Evolutionary conservation across 2,329 filamentous ascomycete genomes (phyloP).

Genomic region (Fusarium domesticum): DNA sequence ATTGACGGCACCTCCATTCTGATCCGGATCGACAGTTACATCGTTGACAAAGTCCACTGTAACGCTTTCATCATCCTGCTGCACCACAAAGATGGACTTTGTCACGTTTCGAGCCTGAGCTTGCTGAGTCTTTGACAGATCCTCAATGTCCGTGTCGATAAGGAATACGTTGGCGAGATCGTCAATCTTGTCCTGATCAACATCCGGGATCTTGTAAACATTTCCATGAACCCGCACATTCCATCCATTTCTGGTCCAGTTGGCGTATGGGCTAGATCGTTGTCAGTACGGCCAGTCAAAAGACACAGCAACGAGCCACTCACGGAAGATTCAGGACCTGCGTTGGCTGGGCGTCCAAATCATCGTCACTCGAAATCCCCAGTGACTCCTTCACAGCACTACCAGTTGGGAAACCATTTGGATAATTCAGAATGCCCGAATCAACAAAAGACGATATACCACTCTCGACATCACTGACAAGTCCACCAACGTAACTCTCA

Average conservation of each 20-base stretch:
- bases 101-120: conserved; percentile 72
- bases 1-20: conserved; percentile 50
- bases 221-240: conserved; percentile 74
- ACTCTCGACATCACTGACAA: conserved; percentile 51
- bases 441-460: conserved; percentile 58
- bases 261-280: conserved; percentile 57
- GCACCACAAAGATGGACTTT: conserved; percentile 69
- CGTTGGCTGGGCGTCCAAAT: conserved; percentile 62
- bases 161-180: conserved; percentile 69
- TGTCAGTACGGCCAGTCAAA: background rate
- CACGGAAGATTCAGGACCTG: conserved; percentile 68
- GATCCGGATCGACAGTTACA: conserved; percentile 48
- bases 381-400: conserved; percentile 58
- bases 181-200: conserved; percentile 61
- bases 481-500: conserved; percentile 49
- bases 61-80: conserved; percentile 63
- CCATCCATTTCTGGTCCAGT: conserved; percentile 77
- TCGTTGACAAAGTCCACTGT: conserved; percentile 55
- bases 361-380: conserved; percentile 55
- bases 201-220: conserved; percentile 75
- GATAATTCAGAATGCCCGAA: conserved; percentile 65
- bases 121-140: conserved; percentile 57
- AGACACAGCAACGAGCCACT: conserved; percentile 19
- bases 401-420: conserved; percentile 63
- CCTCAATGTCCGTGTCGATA: conserved; percentile 58